Conservation (phyloP, 805 yeast genomes). For the Metschnikowia baotianmanensis region DNA sequence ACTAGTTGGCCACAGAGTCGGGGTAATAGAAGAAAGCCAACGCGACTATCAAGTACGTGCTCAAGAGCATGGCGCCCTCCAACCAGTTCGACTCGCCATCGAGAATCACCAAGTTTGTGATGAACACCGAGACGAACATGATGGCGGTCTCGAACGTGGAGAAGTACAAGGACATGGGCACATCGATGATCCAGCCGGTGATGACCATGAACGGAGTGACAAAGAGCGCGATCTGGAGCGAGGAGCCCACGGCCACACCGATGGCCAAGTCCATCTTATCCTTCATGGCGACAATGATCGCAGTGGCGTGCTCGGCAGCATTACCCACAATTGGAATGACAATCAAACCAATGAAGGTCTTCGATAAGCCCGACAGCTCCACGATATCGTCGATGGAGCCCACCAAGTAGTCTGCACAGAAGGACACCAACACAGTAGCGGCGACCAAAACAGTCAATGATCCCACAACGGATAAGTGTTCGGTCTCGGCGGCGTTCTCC, state of each 20-base stretch:
- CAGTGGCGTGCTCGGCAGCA: slow-evolving; percentile 98
- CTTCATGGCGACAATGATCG: slow-evolving; percentile 90
- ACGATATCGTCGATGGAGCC: slow-evolving; percentile 92
- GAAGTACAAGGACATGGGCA: slow-evolving; percentile 90
- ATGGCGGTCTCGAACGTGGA: slow-evolving; percentile 93
- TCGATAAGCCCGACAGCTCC: slow-evolving; percentile 77
- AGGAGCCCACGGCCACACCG: slow-evolving; percentile 95
- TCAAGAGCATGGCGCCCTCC: slow-evolving; percentile 89
- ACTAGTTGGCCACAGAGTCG: slow-evolving; percentile 35
- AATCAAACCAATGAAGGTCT: slow-evolving; percentile 92
- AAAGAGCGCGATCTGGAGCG: slow-evolving; percentile 91
- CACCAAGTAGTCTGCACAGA: slow-evolving; percentile 91
- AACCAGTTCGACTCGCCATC: slow-evolving; percentile 98
- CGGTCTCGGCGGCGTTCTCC: slow-evolving; percentile 16
- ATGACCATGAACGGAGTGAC: slow-evolving; percentile 94
- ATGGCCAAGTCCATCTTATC: slow-evolving; percentile 97
- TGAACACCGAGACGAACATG: slow-evolving; percentile 82
- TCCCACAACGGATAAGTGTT: slow-evolving; percentile 50
- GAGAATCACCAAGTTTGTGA: slow-evolving; percentile 79
- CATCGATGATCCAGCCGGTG: slow-evolving; percentile 87
- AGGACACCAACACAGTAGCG: slow-evolving; percentile 76
- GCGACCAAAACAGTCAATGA: slow-evolving; percentile 55
- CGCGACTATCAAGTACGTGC: slow-evolving; percentile 84
- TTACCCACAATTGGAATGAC: slow-evolving; percentile 96
- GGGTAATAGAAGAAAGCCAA: slow-evolving; percentile 91